Evolutionary conservation across 352 stramenopile genomes (phyloP), one percentile per base, ranked within the genome.

Genomic region (Phytophthora cryptogea): DNA sequence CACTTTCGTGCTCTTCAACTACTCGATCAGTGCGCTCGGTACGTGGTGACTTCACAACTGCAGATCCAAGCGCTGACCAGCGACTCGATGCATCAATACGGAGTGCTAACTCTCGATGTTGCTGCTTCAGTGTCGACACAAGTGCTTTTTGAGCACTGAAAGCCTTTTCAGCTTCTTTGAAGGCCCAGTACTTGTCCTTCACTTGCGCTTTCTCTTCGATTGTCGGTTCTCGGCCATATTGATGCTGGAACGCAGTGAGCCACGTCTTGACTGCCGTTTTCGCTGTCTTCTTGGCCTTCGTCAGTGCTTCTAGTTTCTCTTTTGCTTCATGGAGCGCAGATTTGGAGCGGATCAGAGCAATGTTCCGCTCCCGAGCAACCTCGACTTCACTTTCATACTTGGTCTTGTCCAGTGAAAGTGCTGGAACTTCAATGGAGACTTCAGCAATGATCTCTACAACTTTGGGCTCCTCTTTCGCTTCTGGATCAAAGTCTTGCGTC

Each of bases 161-260:
- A 13, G 64, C 67, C 2, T 82, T 80, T 36, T 94, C 84, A 7
- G 64, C 68, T n/a, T 72, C 67, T 59, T 94, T 92, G 70, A 94
- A 94, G 17, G 69, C 67, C 17, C 90, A 20, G 37, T 94, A 94
- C 31, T 89, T 58, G 17, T 89, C 79, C 41, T 92, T 91, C 28
- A 91, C 84, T 33, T 83, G 69, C 7, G 82, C 71, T 45, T 94
- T 92, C 37, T 94, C 84, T n/a, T 89, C 74, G n/a, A 91, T 83
- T 20, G 70, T 77, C 5, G 82, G 84, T 0, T 91, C 82, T 0
- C 79, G 70, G 0, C 66, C 60, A 45, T 88, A 59, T 32, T 68
- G 56, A 9, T 44, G 40, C 51, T 88, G 70, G 32, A 94, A 94
- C 3, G 68, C 68, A 7, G 63, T 47, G 14, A 94, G 66, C 84